Conservation (phyloP, 257 asterid genomes). For the Primulina huaijiensis region DNA sequence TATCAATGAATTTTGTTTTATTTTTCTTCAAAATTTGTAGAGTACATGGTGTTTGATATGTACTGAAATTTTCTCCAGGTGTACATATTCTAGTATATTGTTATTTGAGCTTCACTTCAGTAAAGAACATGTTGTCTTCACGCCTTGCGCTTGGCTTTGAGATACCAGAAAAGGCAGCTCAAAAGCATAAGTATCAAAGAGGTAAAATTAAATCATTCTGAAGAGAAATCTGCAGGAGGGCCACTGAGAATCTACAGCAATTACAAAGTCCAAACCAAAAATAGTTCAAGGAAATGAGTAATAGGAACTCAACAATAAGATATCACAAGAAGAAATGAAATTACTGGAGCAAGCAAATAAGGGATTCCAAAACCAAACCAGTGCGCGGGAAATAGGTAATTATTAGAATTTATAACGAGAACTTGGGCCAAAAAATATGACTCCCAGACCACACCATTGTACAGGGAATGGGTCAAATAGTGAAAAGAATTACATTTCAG, state of each 20-base stretch:
- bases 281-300: neutral
- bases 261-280: constrained; percentile 9
- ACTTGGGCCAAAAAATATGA: constrained; percentile 11
- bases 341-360: neutral
- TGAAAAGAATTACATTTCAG: constrained; percentile 15
- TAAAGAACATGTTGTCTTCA: neutral
- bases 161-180: neutral
- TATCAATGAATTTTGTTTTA: too few species aligned
- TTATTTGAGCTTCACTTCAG: too few species aligned
- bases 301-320: neutral
- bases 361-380: constrained; percentile 7
- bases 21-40: neutral
- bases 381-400: constrained; percentile 9
- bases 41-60: neutral
- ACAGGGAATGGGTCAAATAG: constrained; percentile 15
- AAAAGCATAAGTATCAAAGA: constrained; percentile 18
- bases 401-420: neutral
- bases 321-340: neutral
- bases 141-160: neutral
- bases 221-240: neutral
- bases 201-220: neutral
- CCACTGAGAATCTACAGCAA: neutral
- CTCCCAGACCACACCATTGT: constrained; percentile 19
- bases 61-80: neutral
- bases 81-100: too few species aligned